Evolutionary conservation across 176 grass and related monocot species (phyloP).

Genomic region (Ananas comosus): DNA sequence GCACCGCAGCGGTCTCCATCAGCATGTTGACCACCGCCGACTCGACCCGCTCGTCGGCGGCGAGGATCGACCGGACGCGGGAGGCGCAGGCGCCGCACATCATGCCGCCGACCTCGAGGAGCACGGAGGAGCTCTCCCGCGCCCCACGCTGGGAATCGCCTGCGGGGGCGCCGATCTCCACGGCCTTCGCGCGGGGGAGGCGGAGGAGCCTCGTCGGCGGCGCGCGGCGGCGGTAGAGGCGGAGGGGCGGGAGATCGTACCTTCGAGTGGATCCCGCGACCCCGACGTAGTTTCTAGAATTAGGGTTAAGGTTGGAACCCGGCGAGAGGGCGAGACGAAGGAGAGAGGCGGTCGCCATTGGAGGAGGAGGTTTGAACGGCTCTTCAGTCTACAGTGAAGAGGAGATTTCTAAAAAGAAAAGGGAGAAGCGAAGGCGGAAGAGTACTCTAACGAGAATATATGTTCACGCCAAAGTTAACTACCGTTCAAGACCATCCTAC

Average conservation of each 20-base stretch:
- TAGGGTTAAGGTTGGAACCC: not conserved
- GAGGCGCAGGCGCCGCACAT: constrained; percentile 92
- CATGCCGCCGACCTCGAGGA: constrained; percentile 88
- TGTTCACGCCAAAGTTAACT: not conserved
- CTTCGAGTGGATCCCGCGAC: not conserved
- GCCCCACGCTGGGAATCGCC: constrained; percentile 1
- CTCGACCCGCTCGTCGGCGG: constrained; percentile 60
- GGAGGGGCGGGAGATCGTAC: not conserved
- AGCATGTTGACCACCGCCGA: constrained; percentile 76
- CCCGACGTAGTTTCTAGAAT: not conserved
- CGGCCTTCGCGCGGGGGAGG: constrained; percentile 20
- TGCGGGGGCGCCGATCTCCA: constrained; percentile 11
- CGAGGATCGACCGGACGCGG: constrained; percentile 66
- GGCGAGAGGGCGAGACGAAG: constrained; percentile 17
- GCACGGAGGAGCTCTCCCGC: constrained; percentile 26
- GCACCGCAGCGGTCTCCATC: constrained; percentile 74
- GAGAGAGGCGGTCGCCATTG: constrained; percentile 40
- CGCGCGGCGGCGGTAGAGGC: not conserved
- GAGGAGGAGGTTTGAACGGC: not conserved
- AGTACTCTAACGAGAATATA: not conserved
- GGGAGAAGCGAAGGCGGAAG: not conserved
- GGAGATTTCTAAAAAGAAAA: not conserved
- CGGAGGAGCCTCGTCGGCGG: constrained; percentile 18
- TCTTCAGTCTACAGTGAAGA: not conserved
- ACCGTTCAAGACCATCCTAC: not conserved